A percentile compares a stretch with the other conserved stretches of the same genome.
Conservation (phyloP, 1,284 basidiomycete genomes). For the Mycena citricolor region DNA sequence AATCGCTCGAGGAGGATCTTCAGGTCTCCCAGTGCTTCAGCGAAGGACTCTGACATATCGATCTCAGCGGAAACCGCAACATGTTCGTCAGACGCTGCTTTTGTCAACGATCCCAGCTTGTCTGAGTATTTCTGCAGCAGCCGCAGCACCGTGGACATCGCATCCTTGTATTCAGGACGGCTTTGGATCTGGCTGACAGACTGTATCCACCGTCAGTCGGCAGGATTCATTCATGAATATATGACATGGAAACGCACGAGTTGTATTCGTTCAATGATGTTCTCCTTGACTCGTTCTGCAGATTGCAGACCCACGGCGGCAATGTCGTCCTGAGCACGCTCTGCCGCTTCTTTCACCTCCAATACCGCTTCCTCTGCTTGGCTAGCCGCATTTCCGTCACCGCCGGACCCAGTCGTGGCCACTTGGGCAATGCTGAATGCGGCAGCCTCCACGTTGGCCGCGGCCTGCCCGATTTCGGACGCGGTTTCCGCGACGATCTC, state of each 20-base stretch:
- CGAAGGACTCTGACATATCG: slow-evolving; percentile 31
- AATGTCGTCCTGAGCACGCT: slow-evolving; percentile 21
- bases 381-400: slow-evolving; percentile 23
- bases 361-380: slow-evolving; percentile 18
- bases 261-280: slow-evolving; percentile 37
- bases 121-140: slow-evolving; percentile 42
- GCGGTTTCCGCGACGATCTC: slow-evolving; percentile 41
- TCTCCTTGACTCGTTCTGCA: slow-evolving; percentile 33
- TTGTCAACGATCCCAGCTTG: slow-evolving; percentile 29
- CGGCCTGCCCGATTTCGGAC: slow-evolving; percentile 36
- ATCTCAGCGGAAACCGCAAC: slow-evolving; percentile 27
- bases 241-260: slow-evolving; percentile 32
- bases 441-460: slow-evolving; percentile 33
- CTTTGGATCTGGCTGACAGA: slow-evolving; percentile 40
- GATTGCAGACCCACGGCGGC: slow-evolving; percentile 25
- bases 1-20: slow-evolving; percentile 43
- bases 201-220: slow-evolving; percentile 29
- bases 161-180: slow-evolving; percentile 36
- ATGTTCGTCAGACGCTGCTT: too few species aligned
- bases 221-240: neutral
- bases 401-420: slow-evolving; percentile 24
- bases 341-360: slow-evolving; percentile 25
- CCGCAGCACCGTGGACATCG: slow-evolving; percentile 40
- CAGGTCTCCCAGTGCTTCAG: slow-evolving; percentile 32
- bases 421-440: slow-evolving; percentile 30